phyloP scores from a whole-genome alignment of 768 basidiomycete species.

The Naganishia kalamii region DNA sequence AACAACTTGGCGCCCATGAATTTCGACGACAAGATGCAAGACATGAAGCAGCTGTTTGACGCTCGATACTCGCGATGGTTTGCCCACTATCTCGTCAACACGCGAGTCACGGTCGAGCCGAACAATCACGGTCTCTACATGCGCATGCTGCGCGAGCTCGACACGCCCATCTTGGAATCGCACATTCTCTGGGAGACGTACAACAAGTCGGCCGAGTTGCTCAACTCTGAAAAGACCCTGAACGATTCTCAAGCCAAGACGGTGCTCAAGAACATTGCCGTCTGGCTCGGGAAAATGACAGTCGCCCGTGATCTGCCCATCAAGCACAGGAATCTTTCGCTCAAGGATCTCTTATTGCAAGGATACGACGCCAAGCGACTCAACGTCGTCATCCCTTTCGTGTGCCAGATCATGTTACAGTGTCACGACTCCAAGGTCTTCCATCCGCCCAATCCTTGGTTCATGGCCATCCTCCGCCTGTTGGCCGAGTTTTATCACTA shows the following conservation, averaged over 20 bases:
- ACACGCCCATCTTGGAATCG: constrained; percentile 60
- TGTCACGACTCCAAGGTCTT: constrained; percentile 86
- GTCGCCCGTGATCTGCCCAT: constrained; percentile 88
- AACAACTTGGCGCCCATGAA: constrained; percentile 95
- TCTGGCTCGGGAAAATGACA: constrained; percentile 91
- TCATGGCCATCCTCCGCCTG: constrained; percentile 88
- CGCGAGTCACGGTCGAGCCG: constrained; percentile 88
- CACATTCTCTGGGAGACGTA: constrained; percentile 91
- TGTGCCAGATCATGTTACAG: constrained; percentile 91
- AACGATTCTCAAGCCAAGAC: constrained; percentile 76
- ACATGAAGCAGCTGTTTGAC: constrained; percentile 78
- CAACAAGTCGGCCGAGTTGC: constrained; percentile 70
- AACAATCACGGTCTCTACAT: constrained; percentile 96
- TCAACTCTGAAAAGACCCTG: constrained; percentile 87
- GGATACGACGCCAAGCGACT: constrained; percentile 87
- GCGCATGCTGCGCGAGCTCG: constrained; percentile 80
- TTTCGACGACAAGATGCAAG: constrained; percentile 75
- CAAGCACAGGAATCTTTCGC: constrained; percentile 83
- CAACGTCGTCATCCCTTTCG: constrained; percentile 91
- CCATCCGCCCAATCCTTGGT: constrained; percentile 94
- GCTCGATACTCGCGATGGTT: constrained; percentile 88
- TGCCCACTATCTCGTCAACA: constrained; percentile 92
- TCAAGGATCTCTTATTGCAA: constrained; percentile 95
- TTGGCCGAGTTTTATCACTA: constrained; percentile 95
- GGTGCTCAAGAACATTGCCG: constrained; percentile 84